Evolutionary conservation across 2,329 filamentous ascomycete species (phyloP).

Genomic region (Alternaria sp.): DNA sequence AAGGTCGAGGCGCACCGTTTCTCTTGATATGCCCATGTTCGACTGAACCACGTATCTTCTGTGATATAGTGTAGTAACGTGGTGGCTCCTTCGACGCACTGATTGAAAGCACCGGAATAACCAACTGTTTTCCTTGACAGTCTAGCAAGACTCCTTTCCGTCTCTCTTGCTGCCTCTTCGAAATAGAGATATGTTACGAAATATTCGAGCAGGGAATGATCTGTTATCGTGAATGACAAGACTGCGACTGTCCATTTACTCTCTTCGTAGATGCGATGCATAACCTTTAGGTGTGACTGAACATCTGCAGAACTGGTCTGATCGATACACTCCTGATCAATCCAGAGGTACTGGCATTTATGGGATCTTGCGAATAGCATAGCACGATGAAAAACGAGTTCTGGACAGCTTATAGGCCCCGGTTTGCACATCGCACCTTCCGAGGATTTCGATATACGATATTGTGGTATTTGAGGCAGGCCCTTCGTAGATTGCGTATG

Average conservation of each 20-base stretch:
- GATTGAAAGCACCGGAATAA: too few relatives aligned
- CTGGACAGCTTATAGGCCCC: neutral
- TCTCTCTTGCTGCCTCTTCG: too few relatives aligned
- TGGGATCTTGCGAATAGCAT: neutral
- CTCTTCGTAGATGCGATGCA: neutral
- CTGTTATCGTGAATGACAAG: neutral
- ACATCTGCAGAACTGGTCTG: neutral
- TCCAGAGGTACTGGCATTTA: neutral
- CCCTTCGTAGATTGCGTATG: neutral
- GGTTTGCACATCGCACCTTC: neutral
- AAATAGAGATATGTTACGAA: neutral
- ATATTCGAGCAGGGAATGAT: neutral
- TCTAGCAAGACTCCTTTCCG: too few relatives aligned
- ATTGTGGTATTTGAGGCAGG: neutral
- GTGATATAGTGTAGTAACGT: neutral
- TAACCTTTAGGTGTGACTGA: neutral
- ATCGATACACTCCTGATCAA: neutral
- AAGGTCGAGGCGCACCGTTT: neutral
- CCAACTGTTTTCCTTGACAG: too few relatives aligned
- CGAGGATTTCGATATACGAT: neutral
- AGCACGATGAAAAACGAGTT: neutral
- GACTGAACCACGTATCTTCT: neutral
- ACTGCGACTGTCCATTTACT: neutral
- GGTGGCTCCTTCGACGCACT: too few relatives aligned
- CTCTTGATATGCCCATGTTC: neutral